Base-by-base conservation (phyloP, 1,139 yeast genomes). In the Torulaspora globosa region DNA sequence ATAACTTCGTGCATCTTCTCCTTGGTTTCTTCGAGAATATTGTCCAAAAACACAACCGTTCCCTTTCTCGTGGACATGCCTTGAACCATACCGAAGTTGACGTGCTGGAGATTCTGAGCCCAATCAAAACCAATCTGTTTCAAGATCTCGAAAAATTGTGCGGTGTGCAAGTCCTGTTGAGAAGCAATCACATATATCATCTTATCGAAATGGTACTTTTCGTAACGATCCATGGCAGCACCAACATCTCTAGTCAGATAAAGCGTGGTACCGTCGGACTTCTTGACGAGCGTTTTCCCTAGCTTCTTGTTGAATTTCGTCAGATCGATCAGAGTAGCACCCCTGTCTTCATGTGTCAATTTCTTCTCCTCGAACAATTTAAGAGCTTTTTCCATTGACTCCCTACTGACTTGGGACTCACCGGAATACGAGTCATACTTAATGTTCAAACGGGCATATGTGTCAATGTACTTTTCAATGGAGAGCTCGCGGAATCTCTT, bases 61-160 rank as follows among this genome's bases (percentile, higher is more conserved):
- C 99, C 99, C 71, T 83, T 87, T 75, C 99, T 84, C 51, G 98
- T 92, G 29, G 96, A 85, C 99, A 94, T 94, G 60, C 99, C 98
- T 65, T 81, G 86, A 46, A 94, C 98, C 95, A 94, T 84, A 70
- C 99, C 99, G 61, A 89, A 94, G 71, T 86, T 92, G 60, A 94
- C 79, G 68, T 89, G 97, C 58, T 76, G 77, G 61, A 92, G 73
- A 48, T 75, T 76, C 56, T 78, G 73, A 39, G 96, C 90, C 96
- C 97, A 94, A 51, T 80, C 84, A 65, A 77, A 82, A 35, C 89
- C 97, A 85, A 92, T 80, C 69, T 87, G 89, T 61, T 92, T 94
- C 64, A 92, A 75, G 58, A 90, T 88, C 72, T 92, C 96, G 70
- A 92, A 92, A 68, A 94, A 87, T 72, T 92, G 99, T 44, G 94